Conservation (phyloP, 116 monocot species). For the Papilionanthe hybrid region DNA sequence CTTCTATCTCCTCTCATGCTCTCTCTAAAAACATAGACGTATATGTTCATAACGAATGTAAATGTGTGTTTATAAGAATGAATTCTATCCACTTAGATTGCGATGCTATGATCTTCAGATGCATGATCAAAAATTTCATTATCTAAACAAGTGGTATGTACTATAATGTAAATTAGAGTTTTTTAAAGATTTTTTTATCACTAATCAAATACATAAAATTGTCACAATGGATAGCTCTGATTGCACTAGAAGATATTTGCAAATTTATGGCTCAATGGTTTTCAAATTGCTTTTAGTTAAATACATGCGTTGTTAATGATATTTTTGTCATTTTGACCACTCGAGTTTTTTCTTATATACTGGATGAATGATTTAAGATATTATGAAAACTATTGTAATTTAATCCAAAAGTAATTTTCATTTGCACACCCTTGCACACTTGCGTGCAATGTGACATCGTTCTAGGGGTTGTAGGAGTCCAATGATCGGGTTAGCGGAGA, state of each 20-base stretch:
- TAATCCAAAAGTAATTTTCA: not conserved
- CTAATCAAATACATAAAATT: not conserved
- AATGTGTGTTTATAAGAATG: too few relatives aligned
- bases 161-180: not conserved
- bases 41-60: not conserved
- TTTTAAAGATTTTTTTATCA: not conserved
- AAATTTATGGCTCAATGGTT: not conserved
- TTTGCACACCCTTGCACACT: not conserved
- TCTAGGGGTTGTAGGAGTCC: too few relatives aligned
- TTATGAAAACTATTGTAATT: not conserved
- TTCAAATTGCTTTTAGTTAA: not conserved
- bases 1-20: not conserved
- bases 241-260: not conserved
- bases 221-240: not conserved
- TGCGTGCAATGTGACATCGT: too few relatives aligned
- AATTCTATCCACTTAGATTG: not conserved
- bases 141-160: not conserved
- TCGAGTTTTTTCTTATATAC: not conserved
- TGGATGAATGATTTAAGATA: not conserved
- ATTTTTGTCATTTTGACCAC: not conserved
- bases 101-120: not conserved
- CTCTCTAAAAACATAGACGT: not conserved
- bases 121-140: not conserved
- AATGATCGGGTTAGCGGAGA: too few relatives aligned
- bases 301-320: not conserved